Evolutionary conservation across 768 basidiomycete species (phyloP).

Genomic region (Cystoderma amianthinum): DNA sequence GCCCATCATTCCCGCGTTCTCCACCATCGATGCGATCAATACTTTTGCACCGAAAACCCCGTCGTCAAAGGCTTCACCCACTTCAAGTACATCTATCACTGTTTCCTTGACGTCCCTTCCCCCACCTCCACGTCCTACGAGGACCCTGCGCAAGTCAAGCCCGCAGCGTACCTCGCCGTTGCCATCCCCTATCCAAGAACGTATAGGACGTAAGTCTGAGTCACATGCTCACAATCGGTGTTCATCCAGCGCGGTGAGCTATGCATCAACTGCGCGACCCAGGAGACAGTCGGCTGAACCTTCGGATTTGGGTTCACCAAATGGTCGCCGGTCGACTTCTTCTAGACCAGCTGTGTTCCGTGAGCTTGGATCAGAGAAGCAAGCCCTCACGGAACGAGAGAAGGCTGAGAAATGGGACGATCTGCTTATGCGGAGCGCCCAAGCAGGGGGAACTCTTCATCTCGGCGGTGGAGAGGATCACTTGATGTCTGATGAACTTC

Average conservation of each 20-base stretch:
- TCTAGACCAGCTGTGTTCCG: constrained; percentile 35
- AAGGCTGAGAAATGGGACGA: constrained; percentile 71
- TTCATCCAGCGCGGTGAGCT: constrained; percentile 16
- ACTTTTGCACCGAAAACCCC: constrained; percentile 21
- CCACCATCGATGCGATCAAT: constrained; percentile 37
- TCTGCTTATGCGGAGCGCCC: constrained; percentile 55
- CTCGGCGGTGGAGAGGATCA: constrained; percentile 29
- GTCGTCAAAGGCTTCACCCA: constrained; percentile 5
- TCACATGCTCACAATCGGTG: constrained; percentile 9
- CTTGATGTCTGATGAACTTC: constrained; percentile 2
- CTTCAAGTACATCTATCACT: constrained; percentile 2
- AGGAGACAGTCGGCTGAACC: constrained; percentile 14
- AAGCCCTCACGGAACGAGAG: constrained; percentile 54
- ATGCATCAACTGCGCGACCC: constrained; percentile 10
- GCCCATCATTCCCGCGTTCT: constrained; percentile 45
- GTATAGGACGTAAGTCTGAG: constrained; percentile 4
- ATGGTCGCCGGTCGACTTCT: constrained; percentile 7
- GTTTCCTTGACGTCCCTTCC: constrained; percentile 7
- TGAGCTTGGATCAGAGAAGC: constrained; percentile 28
- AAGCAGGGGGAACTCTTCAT: constrained; percentile 70
- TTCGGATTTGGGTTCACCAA: constrained; percentile 4
- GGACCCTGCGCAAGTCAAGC: background rate
- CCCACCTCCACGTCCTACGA: constrained; percentile 13
- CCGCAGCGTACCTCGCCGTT: background rate
- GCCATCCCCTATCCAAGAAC: background rate